Conservation (phyloP, 2,329 filamentous ascomycete species). For the Trichophyton verrucosum region DNA sequence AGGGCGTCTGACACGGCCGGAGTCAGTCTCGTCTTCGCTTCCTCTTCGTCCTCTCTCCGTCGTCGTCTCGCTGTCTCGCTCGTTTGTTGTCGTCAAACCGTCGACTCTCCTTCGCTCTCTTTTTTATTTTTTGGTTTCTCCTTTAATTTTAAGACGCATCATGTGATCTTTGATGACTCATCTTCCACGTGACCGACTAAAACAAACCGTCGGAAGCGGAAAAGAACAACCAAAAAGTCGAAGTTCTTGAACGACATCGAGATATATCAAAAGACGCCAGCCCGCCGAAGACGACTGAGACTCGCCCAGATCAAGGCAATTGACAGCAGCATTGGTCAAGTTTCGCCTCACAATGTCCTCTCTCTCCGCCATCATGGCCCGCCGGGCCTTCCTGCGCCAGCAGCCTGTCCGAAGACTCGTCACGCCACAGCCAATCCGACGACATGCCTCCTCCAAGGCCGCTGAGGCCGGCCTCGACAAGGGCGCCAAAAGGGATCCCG, state of each 20-base stretch:
- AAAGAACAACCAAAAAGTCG: background rate
- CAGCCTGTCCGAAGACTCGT: conserved; percentile 29
- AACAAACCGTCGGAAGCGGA: background rate
- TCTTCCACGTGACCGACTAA: background rate
- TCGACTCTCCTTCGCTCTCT: background rate
- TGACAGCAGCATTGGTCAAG: background rate
- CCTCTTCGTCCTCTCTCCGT: background rate
- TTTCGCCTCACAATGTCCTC: conserved; percentile 25
- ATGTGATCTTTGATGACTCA: background rate
- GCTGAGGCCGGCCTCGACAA: conserved; percentile 45
- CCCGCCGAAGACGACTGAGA: background rate
- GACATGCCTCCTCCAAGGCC: conserved; percentile 33
- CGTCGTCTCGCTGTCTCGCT: background rate
- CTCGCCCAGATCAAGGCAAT: background rate
- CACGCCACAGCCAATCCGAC: conserved; percentile 27
- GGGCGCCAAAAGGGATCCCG: conserved; percentile 57
- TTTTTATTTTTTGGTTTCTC: background rate
- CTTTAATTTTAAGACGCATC: background rate
- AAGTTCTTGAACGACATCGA: background rate
- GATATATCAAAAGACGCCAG: no score
- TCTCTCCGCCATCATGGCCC: conserved; percentile 30
- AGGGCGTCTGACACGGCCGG: no score
- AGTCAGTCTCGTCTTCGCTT: no score
- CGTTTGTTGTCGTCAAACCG: no score
- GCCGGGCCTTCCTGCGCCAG: conserved; percentile 32